phyloP scores from a whole-genome alignment of 441 rosid genomes.

The Euphorbia celastroides region DNA sequence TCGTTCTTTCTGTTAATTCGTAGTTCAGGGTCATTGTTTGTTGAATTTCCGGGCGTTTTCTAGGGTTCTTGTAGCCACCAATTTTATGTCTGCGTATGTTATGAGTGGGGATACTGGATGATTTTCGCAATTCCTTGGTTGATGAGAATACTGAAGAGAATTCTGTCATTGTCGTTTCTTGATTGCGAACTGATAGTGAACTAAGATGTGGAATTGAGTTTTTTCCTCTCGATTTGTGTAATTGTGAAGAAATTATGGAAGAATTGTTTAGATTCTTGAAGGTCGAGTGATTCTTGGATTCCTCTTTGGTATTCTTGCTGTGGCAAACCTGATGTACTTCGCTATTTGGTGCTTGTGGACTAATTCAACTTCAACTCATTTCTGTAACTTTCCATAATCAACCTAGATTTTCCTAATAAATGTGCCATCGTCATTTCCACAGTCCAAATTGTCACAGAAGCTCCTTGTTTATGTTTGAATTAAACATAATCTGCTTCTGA shows the following conservation, averaged over 20 bases:
- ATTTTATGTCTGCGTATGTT: not conserved
- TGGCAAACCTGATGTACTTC: not conserved
- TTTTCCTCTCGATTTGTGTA: too few species aligned
- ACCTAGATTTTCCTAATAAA: not conserved
- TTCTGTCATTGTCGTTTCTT: not conserved
- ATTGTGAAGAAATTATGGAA: too few species aligned
- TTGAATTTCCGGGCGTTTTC: slow-evolving; percentile 3
- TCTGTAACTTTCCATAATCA: not conserved
- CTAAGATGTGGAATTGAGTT: not conserved
- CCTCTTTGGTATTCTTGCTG: not conserved
- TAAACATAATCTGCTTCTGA: not conserved
- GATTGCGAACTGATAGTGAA: not conserved
- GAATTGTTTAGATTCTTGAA: too few species aligned
- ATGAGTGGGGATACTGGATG: too few species aligned
- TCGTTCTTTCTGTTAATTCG: too few species aligned
- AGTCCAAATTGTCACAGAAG: not conserved
- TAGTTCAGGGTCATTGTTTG: too few species aligned
- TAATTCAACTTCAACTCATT: not conserved
- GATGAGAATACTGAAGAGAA: not conserved
- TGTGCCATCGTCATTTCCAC: not conserved
- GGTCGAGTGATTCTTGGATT: not conserved
- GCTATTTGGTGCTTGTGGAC: not conserved
- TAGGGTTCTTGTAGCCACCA: slow-evolving; percentile 1
- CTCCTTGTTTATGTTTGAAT: not conserved
- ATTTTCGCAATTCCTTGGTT: too few species aligned